phyloP scores from a whole-genome alignment of 1,284 basidiomycete genomes.

The Rhodotorula sp. region DNA sequence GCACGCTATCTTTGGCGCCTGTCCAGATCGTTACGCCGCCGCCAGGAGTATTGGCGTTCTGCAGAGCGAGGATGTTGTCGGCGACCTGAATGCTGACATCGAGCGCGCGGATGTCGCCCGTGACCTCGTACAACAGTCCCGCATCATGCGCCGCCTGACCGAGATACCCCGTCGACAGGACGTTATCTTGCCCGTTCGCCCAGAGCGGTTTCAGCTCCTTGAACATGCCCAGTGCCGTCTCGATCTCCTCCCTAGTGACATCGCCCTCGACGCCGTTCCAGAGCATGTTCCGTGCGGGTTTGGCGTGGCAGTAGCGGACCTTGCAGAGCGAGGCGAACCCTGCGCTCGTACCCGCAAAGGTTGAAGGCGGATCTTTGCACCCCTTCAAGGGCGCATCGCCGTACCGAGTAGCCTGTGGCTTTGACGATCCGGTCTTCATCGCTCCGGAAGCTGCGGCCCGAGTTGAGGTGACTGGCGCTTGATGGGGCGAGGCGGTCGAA shows the following conservation, averaged over 20 bases:
- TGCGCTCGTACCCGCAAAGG: constrained; percentile 14
- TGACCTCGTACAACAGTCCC: constrained; percentile 27
- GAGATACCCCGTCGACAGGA: constrained; percentile 19
- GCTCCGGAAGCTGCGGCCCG: not conserved
- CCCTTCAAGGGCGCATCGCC: not conserved
- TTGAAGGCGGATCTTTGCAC: constrained; percentile 2
- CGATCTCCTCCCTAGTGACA: constrained; percentile 31
- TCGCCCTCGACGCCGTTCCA: constrained; percentile 13
- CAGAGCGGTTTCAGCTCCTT: constrained; percentile 18
- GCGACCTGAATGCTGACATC: constrained; percentile 24
- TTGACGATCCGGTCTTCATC: not conserved
- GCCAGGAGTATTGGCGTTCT: constrained; percentile 18
- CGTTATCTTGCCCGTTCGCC: constrained; percentile 27
- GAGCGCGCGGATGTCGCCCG: constrained; percentile 33
- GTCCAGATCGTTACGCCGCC: constrained; percentile 26
- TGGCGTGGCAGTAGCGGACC: constrained; percentile 21
- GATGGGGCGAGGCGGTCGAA: too few species aligned
- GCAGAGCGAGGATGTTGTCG: constrained; percentile 34
- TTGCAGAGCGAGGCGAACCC: constrained; percentile 26
- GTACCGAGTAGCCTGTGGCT: constrained; percentile 12
- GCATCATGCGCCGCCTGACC: constrained; percentile 31
- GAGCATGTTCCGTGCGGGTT: constrained; percentile 10
- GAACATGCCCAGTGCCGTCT: constrained; percentile 34
- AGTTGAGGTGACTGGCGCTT: not conserved
- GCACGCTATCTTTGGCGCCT: constrained; percentile 20